phyloP scores from a whole-genome alignment of 768 basidiomycete species.

The Tricholomella constricta region DNA sequence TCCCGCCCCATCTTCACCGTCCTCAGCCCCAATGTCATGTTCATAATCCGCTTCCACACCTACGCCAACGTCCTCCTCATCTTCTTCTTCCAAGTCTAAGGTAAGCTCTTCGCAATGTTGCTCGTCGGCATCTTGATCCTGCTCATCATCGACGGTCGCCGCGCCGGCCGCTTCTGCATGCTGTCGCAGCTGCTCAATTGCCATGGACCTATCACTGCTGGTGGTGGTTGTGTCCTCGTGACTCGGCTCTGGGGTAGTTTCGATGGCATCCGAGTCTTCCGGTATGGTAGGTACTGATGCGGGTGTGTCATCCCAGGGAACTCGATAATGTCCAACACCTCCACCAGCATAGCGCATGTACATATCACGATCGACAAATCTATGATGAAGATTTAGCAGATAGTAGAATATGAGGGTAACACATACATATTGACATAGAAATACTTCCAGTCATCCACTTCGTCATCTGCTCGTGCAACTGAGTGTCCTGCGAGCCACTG shows the following conservation, averaged over 20 bases:
- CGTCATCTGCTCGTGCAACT: background rate
- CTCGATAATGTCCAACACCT: constrained; percentile 27
- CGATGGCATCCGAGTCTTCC: background rate
- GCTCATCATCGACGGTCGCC: too few relatives aligned
- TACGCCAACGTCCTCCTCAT: too few relatives aligned
- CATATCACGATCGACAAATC: constrained; percentile 29
- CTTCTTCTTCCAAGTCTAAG: too few relatives aligned
- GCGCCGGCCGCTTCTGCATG: background rate
- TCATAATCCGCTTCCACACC: too few relatives aligned
- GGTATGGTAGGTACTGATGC: background rate
- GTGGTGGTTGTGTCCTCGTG: background rate
- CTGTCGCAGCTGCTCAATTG: background rate
- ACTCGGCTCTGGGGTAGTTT: background rate
- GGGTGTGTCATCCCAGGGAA: background rate
- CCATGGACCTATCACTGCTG: too few relatives aligned
- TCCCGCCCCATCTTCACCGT: too few relatives aligned
- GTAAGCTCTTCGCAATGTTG: too few relatives aligned
- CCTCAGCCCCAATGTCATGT: too few relatives aligned
- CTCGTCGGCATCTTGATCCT: too few relatives aligned
- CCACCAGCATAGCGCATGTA: constrained; percentile 26
- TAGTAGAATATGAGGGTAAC: background rate
- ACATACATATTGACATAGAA: constrained; percentile 10
- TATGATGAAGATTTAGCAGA: background rate
- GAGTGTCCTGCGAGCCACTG: background rate
- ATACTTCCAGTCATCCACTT: constrained; percentile 8